These are phyloP conservation scores for Daldinia decipiens DNA, from an alignment of 495 filamentous ascomycete species.

Conservation along the genomic window DNA sequence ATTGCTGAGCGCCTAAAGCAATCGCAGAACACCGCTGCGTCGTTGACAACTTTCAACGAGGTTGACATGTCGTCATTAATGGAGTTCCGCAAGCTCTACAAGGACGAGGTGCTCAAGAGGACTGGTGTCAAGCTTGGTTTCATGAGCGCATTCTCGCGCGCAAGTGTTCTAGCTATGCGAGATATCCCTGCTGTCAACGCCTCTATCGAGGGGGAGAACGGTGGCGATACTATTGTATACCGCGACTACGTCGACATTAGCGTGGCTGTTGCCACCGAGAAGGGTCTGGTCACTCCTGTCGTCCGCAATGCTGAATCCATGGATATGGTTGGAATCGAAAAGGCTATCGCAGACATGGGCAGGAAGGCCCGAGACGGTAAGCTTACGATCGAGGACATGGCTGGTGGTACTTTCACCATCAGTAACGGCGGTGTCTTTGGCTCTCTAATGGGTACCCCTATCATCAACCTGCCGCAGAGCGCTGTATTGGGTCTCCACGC, in stretches of 20 bases:
- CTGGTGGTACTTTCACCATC: constrained; percentile 98
- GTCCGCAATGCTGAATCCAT: constrained; percentile 91
- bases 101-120: constrained; percentile 94
- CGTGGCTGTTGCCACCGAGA: constrained; percentile 96
- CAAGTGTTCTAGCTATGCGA: constrained; percentile 91
- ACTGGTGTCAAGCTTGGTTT: constrained; percentile 97
- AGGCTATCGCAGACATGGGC: constrained; percentile 89
- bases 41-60: constrained; percentile 98
- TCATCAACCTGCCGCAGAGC: constrained; percentile 97
- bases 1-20: constrained; percentile 99
- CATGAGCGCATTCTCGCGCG: constrained; percentile 96
- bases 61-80: constrained; percentile 99
- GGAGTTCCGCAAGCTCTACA: constrained; percentile 96
- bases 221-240: constrained; percentile 98
- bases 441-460: constrained; percentile 94
- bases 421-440: constrained; percentile 84
- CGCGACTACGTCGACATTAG: constrained; percentile 98
- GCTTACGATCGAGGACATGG: constrained; percentile 99
- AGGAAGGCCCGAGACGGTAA: constrained; percentile 98
- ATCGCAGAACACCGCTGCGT: constrained; percentile 97
- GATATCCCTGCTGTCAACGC: constrained; percentile 97
- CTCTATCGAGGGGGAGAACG: constrained; percentile 93
- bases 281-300: constrained; percentile 95
- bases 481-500: constrained; percentile 97
- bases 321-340: constrained; percentile 90